Percentiles rank a stretch among this genome's conserved stretches.
Conservation (phyloP, 75 land plant genomes). For the Chamaecyparis obtusa region DNA sequence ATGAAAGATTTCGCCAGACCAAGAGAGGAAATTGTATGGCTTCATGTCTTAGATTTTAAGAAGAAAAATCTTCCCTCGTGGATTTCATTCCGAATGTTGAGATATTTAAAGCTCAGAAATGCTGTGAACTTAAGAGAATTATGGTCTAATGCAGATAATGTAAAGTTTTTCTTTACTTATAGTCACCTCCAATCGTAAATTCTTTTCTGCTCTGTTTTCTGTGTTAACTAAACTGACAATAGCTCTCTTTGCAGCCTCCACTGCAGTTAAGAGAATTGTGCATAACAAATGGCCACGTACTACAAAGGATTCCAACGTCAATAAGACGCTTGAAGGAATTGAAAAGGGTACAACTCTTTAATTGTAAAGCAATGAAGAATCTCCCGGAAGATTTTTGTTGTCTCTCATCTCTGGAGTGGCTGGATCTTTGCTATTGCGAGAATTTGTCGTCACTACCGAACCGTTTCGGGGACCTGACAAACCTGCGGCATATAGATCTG, state of each 20-base stretch:
- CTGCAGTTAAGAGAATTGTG: too few species aligned
- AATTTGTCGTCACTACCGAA: background rate
- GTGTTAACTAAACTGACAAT: too few species aligned
- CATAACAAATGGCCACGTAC: too few species aligned
- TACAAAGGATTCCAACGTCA: too few species aligned
- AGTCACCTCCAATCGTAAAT: too few species aligned
- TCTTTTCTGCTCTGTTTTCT: too few species aligned
- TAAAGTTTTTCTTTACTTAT: too few species aligned
- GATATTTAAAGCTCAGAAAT: background rate
- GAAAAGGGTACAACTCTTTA: too few species aligned
- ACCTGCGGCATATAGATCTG: background rate
- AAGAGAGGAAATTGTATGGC: background rate
- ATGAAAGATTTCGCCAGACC: background rate
- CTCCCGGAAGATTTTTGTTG: background rate
- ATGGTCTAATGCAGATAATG: too few species aligned
- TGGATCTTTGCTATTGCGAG: background rate
- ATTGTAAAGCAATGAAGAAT: background rate
- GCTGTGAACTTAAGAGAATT: too few species aligned
- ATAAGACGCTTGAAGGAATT: too few species aligned
- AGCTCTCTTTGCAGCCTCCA: too few species aligned
- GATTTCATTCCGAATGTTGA: background rate
- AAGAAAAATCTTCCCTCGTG: background rate
- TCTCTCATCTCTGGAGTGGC: background rate
- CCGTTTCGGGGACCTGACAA: background rate
- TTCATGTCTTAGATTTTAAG: background rate